A percentile compares a stretch with the other conserved stretches of the same genome.
Evolutionary conservation across 1,139 yeast species (phyloP).

Genomic region (Geotrichum macrosporum): DNA sequence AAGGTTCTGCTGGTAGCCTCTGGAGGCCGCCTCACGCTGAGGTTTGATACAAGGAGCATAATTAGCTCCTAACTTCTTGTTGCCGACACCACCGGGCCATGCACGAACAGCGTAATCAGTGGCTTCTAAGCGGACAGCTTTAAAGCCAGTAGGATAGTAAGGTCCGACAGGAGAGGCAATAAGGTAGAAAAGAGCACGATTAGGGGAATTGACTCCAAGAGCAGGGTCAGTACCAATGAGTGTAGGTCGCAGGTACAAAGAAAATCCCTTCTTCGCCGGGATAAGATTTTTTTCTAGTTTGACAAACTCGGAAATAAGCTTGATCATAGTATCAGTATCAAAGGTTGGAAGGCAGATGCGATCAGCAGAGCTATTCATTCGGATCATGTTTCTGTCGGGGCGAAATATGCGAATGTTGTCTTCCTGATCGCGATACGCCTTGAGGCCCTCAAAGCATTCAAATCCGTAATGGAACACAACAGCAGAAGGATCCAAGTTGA

Average conservation of each 20-base stretch:
- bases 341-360: conserved; percentile 85
- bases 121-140: conserved; percentile 90
- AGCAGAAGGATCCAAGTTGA: conserved; percentile 77
- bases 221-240: conserved; percentile 86
- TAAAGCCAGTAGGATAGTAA: conserved; percentile 79
- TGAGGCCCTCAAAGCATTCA: conserved; percentile 93
- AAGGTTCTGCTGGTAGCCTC: conserved; percentile 91
- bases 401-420: conserved; percentile 79
- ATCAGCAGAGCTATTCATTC: conserved; percentile 83
- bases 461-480: conserved; percentile 92
- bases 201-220: conserved; percentile 79
- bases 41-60: conserved; percentile 94
- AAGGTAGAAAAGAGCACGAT: conserved; percentile 72
- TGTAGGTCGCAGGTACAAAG: conserved; percentile 90
- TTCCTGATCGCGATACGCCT: conserved; percentile 69
- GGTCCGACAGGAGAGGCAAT: conserved; percentile 94
- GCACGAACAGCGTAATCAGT: conserved; percentile 90
- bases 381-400: conserved; percentile 82
- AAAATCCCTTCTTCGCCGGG: conserved; percentile 81
- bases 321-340: conserved; percentile 69
- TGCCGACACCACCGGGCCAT: conserved; percentile 99
- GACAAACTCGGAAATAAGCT: conserved; percentile 69
- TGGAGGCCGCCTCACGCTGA: conserved; percentile 76
- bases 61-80: conserved; percentile 93
- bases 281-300: conserved; percentile 69